These are phyloP conservation scores for Chloropicon primus DNA, from an alignment of 139 green algal species.

Conservation along the genomic window DNA sequence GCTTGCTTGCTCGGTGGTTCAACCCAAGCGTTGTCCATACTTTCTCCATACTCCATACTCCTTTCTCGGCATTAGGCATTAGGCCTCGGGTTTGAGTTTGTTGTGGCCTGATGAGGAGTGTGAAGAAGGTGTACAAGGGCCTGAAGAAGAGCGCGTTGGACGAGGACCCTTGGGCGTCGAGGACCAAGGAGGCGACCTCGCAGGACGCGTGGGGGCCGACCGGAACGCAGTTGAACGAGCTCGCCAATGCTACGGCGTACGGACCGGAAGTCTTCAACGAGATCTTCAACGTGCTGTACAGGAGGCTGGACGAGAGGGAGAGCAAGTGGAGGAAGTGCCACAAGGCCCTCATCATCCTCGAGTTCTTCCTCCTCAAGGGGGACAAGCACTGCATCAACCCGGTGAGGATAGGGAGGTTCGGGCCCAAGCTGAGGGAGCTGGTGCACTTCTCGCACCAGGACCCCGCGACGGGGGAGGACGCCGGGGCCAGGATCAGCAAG, in stretches of 20 bases:
- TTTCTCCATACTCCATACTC: too few species aligned
- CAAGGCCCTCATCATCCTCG: background rate
- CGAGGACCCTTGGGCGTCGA: background rate
- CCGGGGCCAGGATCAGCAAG: background rate
- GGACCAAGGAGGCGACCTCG: background rate
- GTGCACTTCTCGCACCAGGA: background rate
- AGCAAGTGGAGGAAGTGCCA: slow-evolving; percentile 1
- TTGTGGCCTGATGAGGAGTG: background rate
- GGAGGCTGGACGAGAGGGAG: background rate
- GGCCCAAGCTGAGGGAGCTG: background rate
- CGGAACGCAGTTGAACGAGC: background rate
- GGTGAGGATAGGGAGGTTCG: background rate
- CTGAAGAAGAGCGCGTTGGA: background rate
- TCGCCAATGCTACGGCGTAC: background rate
- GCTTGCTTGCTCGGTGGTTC: too few species aligned
- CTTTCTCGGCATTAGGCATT: too few species aligned
- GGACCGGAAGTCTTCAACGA: background rate
- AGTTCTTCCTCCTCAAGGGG: background rate
- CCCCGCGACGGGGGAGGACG: background rate
- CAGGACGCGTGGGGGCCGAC: background rate
- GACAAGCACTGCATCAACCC: slow-evolving; percentile 1
- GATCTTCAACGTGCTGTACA: slow-evolving; percentile 3
- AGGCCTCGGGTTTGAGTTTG: too few species aligned
- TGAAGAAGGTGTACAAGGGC: background rate
- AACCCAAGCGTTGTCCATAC: too few species aligned